Conservation (phyloP, 805 yeast genomes). For the Starmerella asiatica region DNA sequence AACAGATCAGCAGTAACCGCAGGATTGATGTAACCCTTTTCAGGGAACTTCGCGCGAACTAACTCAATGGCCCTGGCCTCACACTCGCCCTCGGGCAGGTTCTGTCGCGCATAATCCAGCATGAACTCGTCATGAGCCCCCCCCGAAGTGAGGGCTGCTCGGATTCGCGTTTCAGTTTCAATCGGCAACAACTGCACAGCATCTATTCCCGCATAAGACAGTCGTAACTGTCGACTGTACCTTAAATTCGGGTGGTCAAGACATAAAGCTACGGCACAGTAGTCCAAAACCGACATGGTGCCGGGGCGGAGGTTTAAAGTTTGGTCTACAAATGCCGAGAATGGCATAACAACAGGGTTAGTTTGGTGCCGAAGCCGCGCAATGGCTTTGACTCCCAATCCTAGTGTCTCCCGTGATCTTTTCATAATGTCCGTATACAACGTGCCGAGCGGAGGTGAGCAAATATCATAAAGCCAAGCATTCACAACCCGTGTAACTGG, state of each 20-base stretch:
- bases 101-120: constrained; percentile 17
- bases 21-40: constrained; percentile 1
- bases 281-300: constrained; percentile 6
- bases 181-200: constrained; percentile 12
- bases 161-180: constrained; percentile 4
- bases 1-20: constrained; percentile 13
- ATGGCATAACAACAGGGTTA: constrained; percentile 5
- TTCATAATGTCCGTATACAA: not conserved
- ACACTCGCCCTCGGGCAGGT: constrained; percentile 9
- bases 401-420: not conserved
- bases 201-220: constrained; percentile 5
- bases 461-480: constrained; percentile 3
- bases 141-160: not conserved
- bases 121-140: constrained; percentile 1
- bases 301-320: not conserved
- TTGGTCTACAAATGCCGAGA: constrained; percentile 4
- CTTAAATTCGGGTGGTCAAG: constrained; percentile 15
- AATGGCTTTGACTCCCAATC: not conserved
- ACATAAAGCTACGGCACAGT: constrained; percentile 16
- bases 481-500: constrained; percentile 5
- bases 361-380: not conserved
- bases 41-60: constrained; percentile 7
- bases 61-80: constrained; percentile 15
- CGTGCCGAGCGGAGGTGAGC: constrained; percentile 7
- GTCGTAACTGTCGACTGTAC: constrained; percentile 2